Base-by-base conservation (phyloP, 2,329 filamentous ascomycete species). In the Penicillium fuscoglaucum region DNA sequence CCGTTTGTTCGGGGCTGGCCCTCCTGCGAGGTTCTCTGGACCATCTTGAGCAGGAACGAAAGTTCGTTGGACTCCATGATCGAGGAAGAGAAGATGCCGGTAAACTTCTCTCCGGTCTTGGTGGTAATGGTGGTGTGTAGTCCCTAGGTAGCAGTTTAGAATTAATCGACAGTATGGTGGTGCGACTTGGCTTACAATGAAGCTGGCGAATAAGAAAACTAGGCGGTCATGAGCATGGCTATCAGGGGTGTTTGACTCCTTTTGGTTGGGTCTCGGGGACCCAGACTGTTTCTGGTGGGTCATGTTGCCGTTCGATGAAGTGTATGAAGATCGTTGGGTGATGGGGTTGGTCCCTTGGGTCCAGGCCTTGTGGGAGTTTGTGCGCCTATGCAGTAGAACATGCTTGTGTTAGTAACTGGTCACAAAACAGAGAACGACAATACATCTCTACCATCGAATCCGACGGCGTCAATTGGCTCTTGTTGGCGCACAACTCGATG, bases 21-120 rank as follows among this genome's bases (percentile, higher is more conserved):
- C 21, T 70, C 62, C 52, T 73, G 72, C 45, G 75, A 72, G 57
- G 78, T 71, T 62, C 80, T 82, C 70, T 84, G 84, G 33, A 85
- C 84, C 87, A 90, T 90, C 73, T 88, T 89, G 66, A 88, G 78
- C 29, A 82, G 75, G 66, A 88, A 83, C 19, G 80, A 79, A 48
- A 81, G 76, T 62, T 84, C 82, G 61, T 72, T 77, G 5, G 80
- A 70, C 54, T 84, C 82, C 28, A 84, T 71, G 9, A 78, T 79
- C 13, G 80, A 81, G 45, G 82, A 83, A 41, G 83, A 85, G 66
- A 87, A 84, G 37, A 88, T 81, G 57, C 86, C 86, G 9, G 79
- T 81, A 69, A 82, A 87, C 55, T 81, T 82, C 48, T 87, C 86
- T 66, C 85, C 86, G 66, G 78, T 83, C 66, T 83, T 85, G 17